These are phyloP conservation scores for Tagetes patula DNA, from an alignment of 129 eudicot genomes.

Conservation along the genomic window DNA sequence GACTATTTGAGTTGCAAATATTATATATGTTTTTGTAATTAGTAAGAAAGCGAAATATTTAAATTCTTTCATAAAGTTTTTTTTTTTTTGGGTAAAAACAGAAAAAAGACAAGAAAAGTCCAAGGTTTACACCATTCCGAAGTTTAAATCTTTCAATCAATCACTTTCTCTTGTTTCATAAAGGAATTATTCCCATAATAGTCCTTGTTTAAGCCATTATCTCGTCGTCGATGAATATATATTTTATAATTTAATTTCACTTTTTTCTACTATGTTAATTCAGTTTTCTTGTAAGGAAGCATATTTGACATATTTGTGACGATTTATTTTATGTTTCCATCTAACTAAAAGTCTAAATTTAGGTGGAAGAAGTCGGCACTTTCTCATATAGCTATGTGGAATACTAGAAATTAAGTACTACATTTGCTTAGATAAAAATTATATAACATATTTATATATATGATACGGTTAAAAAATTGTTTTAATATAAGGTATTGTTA, in stretches of 20 bases:
- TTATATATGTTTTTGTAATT: not conserved
- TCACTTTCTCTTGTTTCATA: not conserved
- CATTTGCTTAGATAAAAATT: not conserved
- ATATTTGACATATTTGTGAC: constrained; percentile 15
- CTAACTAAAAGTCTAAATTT: constrained; percentile 21
- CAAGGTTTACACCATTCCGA: not conserved
- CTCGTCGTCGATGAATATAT: not conserved
- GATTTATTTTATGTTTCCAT: constrained; percentile 25
- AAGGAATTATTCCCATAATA: not conserved
- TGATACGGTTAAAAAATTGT: not conserved
- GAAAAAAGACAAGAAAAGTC: not conserved
- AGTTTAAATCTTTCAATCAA: constrained; percentile 1
- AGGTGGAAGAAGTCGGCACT: constrained; percentile 12
- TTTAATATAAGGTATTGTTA: too few relatives aligned
- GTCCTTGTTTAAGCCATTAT: constrained; percentile 1
- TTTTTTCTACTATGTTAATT: not conserved
- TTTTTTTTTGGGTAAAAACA: not conserved
- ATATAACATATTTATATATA: not conserved
- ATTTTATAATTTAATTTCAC: not conserved
- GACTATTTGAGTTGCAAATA: not conserved
- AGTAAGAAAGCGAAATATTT: constrained; percentile 21
- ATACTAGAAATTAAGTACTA: not conserved
- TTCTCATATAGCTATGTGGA: not conserved
- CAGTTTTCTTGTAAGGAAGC: constrained; percentile 1
- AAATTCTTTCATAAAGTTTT: not conserved